These are phyloP conservation scores for Diaporthe citriasiana DNA, from an alignment of 2,329 filamentous ascomycete species.

Conservation along the genomic window DNA sequence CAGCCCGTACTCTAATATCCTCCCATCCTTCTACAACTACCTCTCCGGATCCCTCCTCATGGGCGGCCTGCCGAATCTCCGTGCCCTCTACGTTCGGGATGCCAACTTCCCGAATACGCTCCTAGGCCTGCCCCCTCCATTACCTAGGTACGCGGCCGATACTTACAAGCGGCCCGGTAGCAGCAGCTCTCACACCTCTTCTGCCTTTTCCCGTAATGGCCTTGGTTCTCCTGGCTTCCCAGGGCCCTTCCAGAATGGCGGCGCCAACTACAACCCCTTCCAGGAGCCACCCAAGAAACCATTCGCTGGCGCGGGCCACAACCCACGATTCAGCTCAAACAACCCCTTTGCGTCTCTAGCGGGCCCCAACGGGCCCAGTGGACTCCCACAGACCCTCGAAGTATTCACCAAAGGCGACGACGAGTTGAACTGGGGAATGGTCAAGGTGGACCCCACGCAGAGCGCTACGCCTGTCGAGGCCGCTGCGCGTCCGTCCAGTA, in stretches of 20 bases:
- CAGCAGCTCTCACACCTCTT: constrained; percentile 49
- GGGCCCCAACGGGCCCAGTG: constrained; percentile 50
- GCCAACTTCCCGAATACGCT: constrained; percentile 85
- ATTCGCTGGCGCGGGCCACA: constrained; percentile 45
- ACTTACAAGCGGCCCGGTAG: constrained; percentile 52
- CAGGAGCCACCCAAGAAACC: constrained; percentile 45
- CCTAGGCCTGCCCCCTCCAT: constrained; percentile 76
- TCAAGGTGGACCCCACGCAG: constrained; percentile 58
- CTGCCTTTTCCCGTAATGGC: constrained; percentile 41
- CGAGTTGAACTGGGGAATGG: constrained; percentile 71
- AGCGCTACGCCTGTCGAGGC: constrained; percentile 48
- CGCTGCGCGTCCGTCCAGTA: constrained; percentile 61
- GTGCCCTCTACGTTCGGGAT: constrained; percentile 87
- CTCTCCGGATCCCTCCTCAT: constrained; percentile 85
- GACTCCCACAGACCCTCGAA: constrained; percentile 68
- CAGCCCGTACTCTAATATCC: constrained; percentile 69
- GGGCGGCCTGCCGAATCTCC: constrained; percentile 80
- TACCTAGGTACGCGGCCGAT: constrained; percentile 57
- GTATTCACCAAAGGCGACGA: constrained; percentile 73
- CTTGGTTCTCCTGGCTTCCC: constrained; percentile 45
- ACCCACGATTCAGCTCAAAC: constrained; percentile 70
- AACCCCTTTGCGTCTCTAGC: constrained; percentile 66
- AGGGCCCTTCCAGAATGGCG: constrained; percentile 37
- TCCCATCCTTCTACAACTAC: constrained; percentile 83
- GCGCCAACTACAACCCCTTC: constrained; percentile 43